phyloP scores from a whole-genome alignment of 1,284 basidiomycete species.

The Flammula alnicola region DNA sequence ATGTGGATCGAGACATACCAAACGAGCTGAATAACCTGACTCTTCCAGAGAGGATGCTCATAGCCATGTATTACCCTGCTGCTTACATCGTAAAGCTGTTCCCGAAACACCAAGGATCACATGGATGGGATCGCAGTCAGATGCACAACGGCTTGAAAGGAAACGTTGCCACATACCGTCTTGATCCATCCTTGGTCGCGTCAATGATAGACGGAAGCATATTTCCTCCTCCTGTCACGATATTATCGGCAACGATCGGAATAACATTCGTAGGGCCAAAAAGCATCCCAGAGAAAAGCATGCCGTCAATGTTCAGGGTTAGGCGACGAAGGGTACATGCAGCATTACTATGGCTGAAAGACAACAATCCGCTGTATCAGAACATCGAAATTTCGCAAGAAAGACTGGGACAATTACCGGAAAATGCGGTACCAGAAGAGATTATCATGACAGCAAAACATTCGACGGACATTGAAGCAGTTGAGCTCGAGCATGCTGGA shows the following conservation, averaged over 20 bases:
- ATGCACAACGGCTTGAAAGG: conserved; percentile 36
- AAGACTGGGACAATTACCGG: conserved; percentile 29
- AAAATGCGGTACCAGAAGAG: conserved; percentile 37
- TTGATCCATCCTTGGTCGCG: conserved; percentile 30
- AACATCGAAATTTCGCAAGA: conserved; percentile 33
- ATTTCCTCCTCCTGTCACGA: conserved; percentile 22
- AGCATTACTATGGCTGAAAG: conserved; percentile 37
- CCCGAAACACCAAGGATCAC: conserved; percentile 26
- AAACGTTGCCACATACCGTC: conserved; percentile 38
- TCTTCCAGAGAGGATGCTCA: conserved; percentile 27
- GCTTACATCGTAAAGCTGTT: conserved; percentile 39
- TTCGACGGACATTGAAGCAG: conserved; percentile 14
- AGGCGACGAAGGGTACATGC: conserved; percentile 21
- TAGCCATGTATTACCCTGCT: conserved; percentile 32
- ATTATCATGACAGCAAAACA: conserved; percentile 26
- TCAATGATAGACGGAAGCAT: conserved; percentile 33
- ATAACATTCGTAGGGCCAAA: conserved; percentile 32
- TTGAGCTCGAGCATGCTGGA: conserved; percentile 29
- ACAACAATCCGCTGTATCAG: conserved; percentile 38
- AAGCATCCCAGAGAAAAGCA: conserved; percentile 20
- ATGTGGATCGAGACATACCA: conserved; percentile 40
- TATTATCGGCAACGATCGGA: conserved; percentile 33
- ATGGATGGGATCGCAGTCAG: conserved; percentile 8
- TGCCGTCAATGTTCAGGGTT: conserved; percentile 31
- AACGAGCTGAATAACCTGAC: conserved; percentile 27